Percentiles rank a stretch among this genome's conserved stretches.
Conservation (phyloP, 192 early-diverging fungal genomes). For the Radiomyces spectabilis region DNA sequence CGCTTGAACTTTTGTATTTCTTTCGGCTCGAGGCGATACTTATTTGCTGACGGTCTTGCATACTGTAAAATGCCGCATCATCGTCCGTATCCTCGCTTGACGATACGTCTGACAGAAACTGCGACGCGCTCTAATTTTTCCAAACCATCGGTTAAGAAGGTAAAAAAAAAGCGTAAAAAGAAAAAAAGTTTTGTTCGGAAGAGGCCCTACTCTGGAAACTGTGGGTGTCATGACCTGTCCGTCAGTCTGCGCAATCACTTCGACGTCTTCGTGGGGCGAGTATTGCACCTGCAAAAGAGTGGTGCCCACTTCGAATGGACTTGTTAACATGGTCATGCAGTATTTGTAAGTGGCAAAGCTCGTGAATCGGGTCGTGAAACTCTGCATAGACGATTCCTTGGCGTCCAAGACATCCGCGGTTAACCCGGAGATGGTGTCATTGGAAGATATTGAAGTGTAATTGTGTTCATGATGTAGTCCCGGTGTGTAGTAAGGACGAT, state of each 20-base stretch:
- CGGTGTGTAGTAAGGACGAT: slow-evolving; percentile 24
- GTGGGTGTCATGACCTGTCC: no score
- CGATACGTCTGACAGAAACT: no score
- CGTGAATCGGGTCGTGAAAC: slow-evolving; percentile 12
- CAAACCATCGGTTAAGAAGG: no score
- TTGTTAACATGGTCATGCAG: background rate
- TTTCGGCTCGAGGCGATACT: no score
- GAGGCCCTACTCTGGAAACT: no score
- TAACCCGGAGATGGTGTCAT: slow-evolving; percentile 7
- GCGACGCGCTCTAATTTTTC: no score
- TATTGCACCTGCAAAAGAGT: slow-evolving; percentile 75
- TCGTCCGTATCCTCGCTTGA: slow-evolving; percentile 15
- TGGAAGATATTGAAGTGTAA: slow-evolving; percentile 22
- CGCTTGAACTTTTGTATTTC: no score
- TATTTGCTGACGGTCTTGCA: slow-evolving; percentile 1
- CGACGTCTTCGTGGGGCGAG: slow-evolving; percentile 49
- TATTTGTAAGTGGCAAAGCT: slow-evolving; percentile 52
- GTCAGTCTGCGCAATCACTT: slow-evolving; percentile 34
- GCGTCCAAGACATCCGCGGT: background rate
- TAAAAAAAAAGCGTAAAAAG: no score
- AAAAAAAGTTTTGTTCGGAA: no score
- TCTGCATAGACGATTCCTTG: background rate
- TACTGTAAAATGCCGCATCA: slow-evolving; percentile 10
- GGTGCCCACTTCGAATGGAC: slow-evolving; percentile 38
- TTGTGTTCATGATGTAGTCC: slow-evolving; percentile 18